phyloP scores from a whole-genome alignment of 2,329 filamentous ascomycete species.

The Ophiostoma angusticollis region DNA sequence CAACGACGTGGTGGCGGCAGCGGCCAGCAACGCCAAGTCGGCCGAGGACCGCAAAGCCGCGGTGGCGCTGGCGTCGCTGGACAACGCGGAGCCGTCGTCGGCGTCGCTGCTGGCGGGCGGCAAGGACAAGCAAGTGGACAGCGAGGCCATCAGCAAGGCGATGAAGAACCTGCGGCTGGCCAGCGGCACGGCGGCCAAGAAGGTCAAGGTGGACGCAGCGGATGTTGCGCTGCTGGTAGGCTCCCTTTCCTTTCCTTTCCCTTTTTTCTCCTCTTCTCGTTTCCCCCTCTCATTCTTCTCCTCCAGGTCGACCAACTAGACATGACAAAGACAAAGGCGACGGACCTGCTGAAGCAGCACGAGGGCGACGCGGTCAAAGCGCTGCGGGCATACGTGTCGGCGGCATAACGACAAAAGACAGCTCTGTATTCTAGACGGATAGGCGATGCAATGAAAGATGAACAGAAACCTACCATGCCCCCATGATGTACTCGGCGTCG shows the following conservation, averaged over 20 bases:
- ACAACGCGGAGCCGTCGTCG: constrained; percentile 36
- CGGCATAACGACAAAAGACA: constrained; percentile 2
- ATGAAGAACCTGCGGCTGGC: constrained; percentile 47
- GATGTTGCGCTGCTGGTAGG: constrained; percentile 59
- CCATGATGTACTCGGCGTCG: constrained; percentile 11
- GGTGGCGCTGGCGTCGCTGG: constrained; percentile 58
- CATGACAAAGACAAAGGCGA: constrained; percentile 56
- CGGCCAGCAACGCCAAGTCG: constrained; percentile 39
- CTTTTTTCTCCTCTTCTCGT: neutral
- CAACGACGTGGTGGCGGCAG: constrained; percentile 46
- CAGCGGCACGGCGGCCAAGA: constrained; percentile 32
- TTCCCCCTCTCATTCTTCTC: neutral
- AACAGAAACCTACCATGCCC: neutral
- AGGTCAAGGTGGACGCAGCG: constrained; percentile 60
- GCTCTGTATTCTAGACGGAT: too few species aligned
- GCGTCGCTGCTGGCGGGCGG: constrained; percentile 29
- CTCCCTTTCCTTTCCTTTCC: constrained; percentile 10
- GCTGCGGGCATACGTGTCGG: constrained; percentile 42
- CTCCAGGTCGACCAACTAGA: constrained; percentile 60
- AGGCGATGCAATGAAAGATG: neutral
- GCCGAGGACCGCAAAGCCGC: constrained; percentile 69
- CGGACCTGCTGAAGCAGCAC: constrained; percentile 57
- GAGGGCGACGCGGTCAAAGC: constrained; percentile 59
- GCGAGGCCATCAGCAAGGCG: constrained; percentile 57
- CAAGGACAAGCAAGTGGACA: constrained; percentile 48